Evolutionary conservation across 2,329 filamentous ascomycete genomes (phyloP).

Genomic region (Hypoxylon sp.): DNA sequence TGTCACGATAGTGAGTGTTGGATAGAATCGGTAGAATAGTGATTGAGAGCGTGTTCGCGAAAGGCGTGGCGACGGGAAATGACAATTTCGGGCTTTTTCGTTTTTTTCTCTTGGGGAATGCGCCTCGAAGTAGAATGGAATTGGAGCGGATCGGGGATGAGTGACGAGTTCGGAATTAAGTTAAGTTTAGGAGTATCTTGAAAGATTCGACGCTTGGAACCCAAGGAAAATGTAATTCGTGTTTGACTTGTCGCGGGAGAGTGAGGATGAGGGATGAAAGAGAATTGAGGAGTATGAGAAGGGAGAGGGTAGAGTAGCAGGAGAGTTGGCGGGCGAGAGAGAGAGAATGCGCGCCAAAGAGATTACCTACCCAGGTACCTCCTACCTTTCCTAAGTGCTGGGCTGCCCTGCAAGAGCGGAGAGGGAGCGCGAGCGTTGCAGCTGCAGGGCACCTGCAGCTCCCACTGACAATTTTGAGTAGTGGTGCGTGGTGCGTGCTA

Average conservation of each 20-base stretch:
- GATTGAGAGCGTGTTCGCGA: constrained; percentile 45
- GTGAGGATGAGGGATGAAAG: constrained; percentile 47
- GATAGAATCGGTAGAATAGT: constrained; percentile 33
- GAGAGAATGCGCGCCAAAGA: constrained; percentile 51
- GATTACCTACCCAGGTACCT: constrained; percentile 38
- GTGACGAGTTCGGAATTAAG: constrained; percentile 45
- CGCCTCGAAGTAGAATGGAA: constrained; percentile 50
- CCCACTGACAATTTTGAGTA: constrained; percentile 45
- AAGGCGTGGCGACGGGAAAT: constrained; percentile 44
- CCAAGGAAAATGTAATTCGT: constrained; percentile 41
- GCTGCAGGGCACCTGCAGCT: constrained; percentile 46
- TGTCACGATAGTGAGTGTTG: constrained; percentile 38
- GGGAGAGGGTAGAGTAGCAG: constrained; percentile 41
- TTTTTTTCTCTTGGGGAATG: constrained; percentile 43
- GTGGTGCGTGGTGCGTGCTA: constrained; percentile 45
- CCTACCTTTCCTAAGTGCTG: constrained; percentile 17
- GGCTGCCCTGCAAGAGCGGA: constrained; percentile 39
- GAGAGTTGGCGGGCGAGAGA: constrained; percentile 42
- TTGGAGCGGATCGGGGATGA: constrained; percentile 45
- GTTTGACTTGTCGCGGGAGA: constrained; percentile 45
- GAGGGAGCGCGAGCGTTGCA: constrained; percentile 41
- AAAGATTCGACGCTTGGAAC: constrained; percentile 46
- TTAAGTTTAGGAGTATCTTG: constrained; percentile 44
- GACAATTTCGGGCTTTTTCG: constrained; percentile 45
- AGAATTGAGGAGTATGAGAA: constrained; percentile 43